These are phyloP conservation scores for Camellia sinensis DNA, from an alignment of 148 eudicot genomes.

Conservation along the genomic window DNA sequence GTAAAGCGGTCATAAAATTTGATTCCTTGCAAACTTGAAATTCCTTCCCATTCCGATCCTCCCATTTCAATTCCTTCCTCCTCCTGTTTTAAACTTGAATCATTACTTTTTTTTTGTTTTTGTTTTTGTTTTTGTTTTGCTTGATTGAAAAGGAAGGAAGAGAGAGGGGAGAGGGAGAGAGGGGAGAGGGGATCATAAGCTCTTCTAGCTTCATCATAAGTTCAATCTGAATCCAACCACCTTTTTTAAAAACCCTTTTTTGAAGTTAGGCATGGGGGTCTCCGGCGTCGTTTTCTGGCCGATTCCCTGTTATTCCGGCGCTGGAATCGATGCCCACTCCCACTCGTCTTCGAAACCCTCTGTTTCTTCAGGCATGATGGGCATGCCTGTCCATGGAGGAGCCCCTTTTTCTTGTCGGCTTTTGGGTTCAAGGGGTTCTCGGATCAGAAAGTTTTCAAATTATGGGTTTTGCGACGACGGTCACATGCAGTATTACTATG, in stretches of 20 bases:
- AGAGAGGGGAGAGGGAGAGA: neutral
- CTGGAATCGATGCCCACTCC: slow-evolving; percentile 4
- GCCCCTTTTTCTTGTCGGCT: neutral
- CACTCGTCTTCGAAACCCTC: neutral
- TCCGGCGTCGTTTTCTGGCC: slow-evolving; percentile 22
- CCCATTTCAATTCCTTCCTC: too few relatives aligned
- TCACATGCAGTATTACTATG: slow-evolving; percentile 40
- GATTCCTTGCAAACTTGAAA: neutral
- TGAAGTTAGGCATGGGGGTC: slow-evolving; percentile 25
- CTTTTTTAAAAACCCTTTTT: too few relatives aligned
- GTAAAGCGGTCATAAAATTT: neutral
- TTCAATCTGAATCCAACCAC: neutral
- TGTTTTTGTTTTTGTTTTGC: too few relatives aligned
- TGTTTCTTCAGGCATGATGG: neutral
- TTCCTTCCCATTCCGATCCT: neutral
- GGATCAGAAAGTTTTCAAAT: neutral
- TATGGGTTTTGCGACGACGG: slow-evolving; percentile 26
- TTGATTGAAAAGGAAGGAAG: neutral
- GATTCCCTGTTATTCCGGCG: slow-evolving; percentile 1
- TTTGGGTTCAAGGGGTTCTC: slow-evolving; percentile 4
- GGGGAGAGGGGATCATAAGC: neutral
- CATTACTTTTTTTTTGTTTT: too few relatives aligned
- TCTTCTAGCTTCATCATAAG: neutral
- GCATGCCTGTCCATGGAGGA: slow-evolving; percentile 1
- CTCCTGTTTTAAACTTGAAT: too few relatives aligned